These are phyloP conservation scores for Didymella segeticola DNA, from an alignment of 2,329 filamentous ascomycete species.

Conservation along the genomic window DNA sequence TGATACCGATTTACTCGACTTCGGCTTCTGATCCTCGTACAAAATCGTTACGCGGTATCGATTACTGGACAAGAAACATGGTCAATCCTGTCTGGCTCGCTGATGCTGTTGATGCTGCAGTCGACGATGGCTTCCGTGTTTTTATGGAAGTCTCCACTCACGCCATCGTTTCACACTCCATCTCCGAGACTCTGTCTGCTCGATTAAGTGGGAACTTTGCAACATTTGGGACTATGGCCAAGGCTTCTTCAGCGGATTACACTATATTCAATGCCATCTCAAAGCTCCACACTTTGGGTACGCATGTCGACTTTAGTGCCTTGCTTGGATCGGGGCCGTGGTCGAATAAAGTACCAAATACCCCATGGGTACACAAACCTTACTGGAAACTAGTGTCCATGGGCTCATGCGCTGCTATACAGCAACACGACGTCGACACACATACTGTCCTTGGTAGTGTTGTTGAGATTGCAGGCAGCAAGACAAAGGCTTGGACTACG, in stretches of 20 bases:
- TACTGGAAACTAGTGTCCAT: constrained; percentile 27
- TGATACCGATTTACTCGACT: constrained; percentile 48
- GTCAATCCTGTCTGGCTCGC: constrained; percentile 48
- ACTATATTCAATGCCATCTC: constrained; percentile 38
- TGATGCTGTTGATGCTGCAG: constrained; percentile 45
- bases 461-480: constrained; percentile 19
- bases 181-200: constrained; percentile 50
- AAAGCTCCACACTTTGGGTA: constrained; percentile 42
- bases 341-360: constrained; percentile 19
- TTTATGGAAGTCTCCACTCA: constrained; percentile 55
- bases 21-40: constrained; percentile 35
- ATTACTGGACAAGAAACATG: constrained; percentile 54
- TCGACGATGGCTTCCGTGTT: constrained; percentile 48
- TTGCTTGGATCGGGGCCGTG: constrained; percentile 13
- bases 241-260: constrained; percentile 33
- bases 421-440: constrained; percentile 23
- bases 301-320: constrained; percentile 31
- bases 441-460: constrained; percentile 25
- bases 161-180: constrained; percentile 52
- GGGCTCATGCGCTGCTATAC: neutral
- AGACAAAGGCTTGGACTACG: constrained; percentile 34
- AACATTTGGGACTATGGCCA: constrained; percentile 43
- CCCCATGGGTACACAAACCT: constrained; percentile 37
- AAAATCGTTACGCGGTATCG: constrained; percentile 30
- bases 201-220: constrained; percentile 40